Conservation (phyloP, 73 alveolate species). For the Blepharisma stoltei region DNA sequence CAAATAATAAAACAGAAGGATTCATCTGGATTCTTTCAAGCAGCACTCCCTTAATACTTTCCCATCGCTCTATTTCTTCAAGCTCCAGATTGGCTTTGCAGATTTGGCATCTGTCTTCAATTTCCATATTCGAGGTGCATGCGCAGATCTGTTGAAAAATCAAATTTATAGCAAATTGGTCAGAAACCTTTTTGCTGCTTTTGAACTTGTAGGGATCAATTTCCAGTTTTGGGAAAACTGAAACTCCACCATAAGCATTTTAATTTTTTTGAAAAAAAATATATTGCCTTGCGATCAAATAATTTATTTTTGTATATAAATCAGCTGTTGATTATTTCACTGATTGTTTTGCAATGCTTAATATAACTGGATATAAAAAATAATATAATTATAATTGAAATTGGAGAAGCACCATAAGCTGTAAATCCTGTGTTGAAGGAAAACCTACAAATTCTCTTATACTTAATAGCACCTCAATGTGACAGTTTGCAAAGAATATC, state of each 20-base stretch:
- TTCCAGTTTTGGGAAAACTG: background rate
- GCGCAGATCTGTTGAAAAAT: background rate
- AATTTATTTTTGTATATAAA: no score
- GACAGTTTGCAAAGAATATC: background rate
- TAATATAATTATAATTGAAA: no score
- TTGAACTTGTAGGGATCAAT: conserved; percentile 10
- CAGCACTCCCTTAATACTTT: background rate
- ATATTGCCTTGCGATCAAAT: no score
- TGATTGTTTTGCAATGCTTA: no score
- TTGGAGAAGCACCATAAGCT: background rate
- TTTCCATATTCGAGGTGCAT: background rate
- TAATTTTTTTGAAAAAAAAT: no score
- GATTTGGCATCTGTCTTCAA: background rate
- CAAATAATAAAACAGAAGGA: background rate
- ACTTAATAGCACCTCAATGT: conserved; percentile 2
- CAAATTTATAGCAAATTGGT: background rate
- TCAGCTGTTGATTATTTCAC: no score
- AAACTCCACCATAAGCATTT: background rate
- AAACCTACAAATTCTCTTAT: conserved; percentile 16
- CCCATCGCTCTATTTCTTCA: background rate
- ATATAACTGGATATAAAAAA: no score
- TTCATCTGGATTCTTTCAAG: background rate
- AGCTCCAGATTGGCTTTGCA: background rate
- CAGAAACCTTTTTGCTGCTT: conserved; percentile 5
- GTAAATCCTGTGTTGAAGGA: conserved; percentile 16